These are phyloP conservation scores for Calocybe gangraenosa DNA, from an alignment of 768 basidiomycete species.

Conservation along the genomic window DNA sequence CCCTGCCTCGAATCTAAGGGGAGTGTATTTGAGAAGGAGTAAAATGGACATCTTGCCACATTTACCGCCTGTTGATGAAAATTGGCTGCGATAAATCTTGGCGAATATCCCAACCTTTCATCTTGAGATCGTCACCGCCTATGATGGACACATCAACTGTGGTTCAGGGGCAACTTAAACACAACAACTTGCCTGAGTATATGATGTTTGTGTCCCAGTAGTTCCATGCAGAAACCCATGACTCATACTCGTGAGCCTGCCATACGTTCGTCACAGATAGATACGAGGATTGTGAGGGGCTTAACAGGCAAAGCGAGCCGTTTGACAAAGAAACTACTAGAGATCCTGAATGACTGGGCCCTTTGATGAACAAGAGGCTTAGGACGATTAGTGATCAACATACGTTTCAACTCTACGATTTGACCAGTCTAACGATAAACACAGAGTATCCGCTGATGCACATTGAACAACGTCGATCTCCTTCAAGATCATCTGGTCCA, in stretches of 20 bases:
- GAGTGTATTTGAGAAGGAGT: conserved; percentile 7
- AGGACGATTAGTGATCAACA: conserved; percentile 10
- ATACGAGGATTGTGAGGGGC: conserved; percentile 38
- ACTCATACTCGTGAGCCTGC: conserved; percentile 90
- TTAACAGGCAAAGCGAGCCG: conserved; percentile 65
- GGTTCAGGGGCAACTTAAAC: neutral
- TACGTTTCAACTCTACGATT: conserved; percentile 55
- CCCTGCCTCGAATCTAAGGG: conserved; percentile 80
- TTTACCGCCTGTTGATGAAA: conserved; percentile 71
- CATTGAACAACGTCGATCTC: conserved; percentile 42
- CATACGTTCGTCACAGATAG: conserved; percentile 54
- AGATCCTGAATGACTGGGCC: conserved; percentile 44
- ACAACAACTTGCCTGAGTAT: conserved; percentile 65
- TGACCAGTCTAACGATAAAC: conserved; percentile 93
- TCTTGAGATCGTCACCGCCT: conserved; percentile 91
- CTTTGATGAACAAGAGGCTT: neutral
- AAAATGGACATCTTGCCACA: neutral
- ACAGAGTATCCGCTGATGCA: conserved; percentile 56
- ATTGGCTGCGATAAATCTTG: conserved; percentile 54
- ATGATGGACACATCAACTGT: neutral
- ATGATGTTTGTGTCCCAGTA: conserved; percentile 77
- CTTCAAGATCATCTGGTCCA: conserved; percentile 33
- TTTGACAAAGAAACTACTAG: conserved; percentile 82
- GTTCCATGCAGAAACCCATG: conserved; percentile 92
- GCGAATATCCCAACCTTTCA: conserved; percentile 91